Conservation (phyloP, 768 basidiomycete species). For the Serendipita vermifera region DNA sequence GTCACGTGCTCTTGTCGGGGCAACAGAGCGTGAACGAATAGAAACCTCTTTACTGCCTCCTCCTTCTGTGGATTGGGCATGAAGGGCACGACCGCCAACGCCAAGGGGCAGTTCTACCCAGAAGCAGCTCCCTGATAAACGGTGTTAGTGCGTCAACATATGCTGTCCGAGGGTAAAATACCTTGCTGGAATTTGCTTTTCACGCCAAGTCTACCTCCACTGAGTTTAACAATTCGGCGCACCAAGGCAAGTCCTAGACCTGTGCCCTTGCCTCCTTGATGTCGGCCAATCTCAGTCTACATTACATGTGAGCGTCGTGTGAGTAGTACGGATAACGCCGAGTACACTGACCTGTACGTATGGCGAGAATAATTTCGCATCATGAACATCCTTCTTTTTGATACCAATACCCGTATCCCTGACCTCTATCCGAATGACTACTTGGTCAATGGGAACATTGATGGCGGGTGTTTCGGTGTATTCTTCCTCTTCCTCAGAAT, state of each 20-base stretch:
- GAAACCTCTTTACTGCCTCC: neutral
- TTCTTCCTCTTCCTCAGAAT: no score
- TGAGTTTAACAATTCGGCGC: conserved; percentile 63
- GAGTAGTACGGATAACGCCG: neutral
- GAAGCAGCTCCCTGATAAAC: conserved; percentile 62
- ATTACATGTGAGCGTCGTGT: conserved; percentile 40
- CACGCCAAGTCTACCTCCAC: conserved; percentile 51
- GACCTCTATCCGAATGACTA: conserved; percentile 77
- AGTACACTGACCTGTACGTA: conserved; percentile 10
- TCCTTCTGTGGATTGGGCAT: conserved; percentile 6
- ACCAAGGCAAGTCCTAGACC: conserved; percentile 67
- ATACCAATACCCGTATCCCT: conserved; percentile 59
- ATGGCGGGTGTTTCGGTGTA: conserved; percentile 17
- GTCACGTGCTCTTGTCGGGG: neutral
- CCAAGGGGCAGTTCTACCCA: conserved; percentile 60
- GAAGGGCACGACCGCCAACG: conserved; percentile 15
- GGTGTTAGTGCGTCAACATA: conserved; percentile 17
- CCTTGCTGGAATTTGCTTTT: conserved; percentile 19
- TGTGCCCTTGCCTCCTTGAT: conserved; percentile 41
- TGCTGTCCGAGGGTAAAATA: conserved; percentile 2
- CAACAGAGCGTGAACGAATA: neutral
- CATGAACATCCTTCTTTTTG: conserved; percentile 49
- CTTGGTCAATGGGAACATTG: conserved; percentile 32
- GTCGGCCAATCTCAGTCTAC: conserved; percentile 26
- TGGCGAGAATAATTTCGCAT: conserved; percentile 46